Evolutionary conservation across 371 early-diverging fungal species (phyloP).

Genomic region (Nematocida homosporus): DNA sequence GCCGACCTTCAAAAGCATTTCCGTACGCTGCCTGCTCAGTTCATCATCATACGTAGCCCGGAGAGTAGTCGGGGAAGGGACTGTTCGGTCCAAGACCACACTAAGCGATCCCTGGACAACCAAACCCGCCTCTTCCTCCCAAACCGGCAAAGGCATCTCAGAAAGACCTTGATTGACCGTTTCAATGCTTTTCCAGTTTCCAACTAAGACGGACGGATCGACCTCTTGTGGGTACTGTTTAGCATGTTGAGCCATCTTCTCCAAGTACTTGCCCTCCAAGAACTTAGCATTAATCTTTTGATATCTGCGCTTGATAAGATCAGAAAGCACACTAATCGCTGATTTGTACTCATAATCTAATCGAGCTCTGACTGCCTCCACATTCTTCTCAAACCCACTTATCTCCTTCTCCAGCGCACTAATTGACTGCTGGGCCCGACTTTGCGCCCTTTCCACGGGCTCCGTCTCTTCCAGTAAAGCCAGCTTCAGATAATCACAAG

Average conservation of each 20-base stretch:
- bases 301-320: conserved; percentile 58
- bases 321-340: conserved; percentile 50
- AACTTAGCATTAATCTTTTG: conserved; percentile 65
- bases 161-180: conserved; percentile 21
- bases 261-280: conserved; percentile 51
- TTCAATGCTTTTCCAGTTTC: conserved; percentile 57
- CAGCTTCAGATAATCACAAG: conserved; percentile 56
- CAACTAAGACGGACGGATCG: conserved; percentile 63
- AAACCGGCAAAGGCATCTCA: neutral
- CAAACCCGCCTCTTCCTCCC: neutral
- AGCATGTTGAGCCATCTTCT: conserved; percentile 43
- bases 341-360: conserved; percentile 63
- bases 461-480: conserved; percentile 17
- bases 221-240: conserved; percentile 55
- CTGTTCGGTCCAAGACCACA: conserved; percentile 10
- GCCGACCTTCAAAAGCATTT: conserved; percentile 47
- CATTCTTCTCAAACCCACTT: conserved; percentile 55
- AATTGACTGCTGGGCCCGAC: neutral
- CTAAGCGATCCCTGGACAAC: conserved; percentile 24
- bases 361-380: conserved; percentile 34
- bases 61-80: neutral
- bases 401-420: conserved; percentile 53
- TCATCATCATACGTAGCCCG: neutral
- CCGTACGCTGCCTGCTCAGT: conserved; percentile 22
- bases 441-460: neutral